These are phyloP conservation scores for Sphaerulina vaccinii DNA, from an alignment of 2,329 filamentous ascomycete genomes.

Conservation along the genomic window DNA sequence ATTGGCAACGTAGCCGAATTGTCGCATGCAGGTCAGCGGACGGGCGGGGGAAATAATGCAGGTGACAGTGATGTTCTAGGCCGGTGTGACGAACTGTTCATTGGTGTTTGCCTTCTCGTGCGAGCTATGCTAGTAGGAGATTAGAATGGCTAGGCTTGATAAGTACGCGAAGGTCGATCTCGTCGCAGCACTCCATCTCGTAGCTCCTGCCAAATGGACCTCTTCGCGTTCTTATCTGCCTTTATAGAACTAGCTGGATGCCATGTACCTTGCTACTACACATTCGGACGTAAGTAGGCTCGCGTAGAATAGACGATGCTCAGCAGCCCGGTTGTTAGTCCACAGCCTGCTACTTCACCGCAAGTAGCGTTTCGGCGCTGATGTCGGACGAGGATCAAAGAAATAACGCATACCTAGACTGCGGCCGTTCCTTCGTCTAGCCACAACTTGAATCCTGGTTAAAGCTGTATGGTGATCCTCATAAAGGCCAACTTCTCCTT, in stretches of 20 bases:
- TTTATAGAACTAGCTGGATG: neutral
- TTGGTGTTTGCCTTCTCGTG: neutral
- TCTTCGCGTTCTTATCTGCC: neutral
- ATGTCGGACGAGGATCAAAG: neutral
- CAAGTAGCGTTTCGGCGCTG: neutral
- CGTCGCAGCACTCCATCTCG: neutral
- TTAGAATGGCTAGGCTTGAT: neutral
- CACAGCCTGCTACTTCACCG: neutral
- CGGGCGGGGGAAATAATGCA: neutral
- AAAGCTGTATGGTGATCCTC: neutral
- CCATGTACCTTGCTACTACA: neutral
- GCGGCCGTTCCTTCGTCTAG: neutral
- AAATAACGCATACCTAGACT: neutral
- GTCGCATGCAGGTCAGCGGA: neutral
- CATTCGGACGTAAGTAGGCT: neutral
- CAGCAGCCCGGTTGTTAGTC: neutral
- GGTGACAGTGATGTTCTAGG: neutral
- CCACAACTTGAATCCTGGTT: neutral
- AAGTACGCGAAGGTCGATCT: neutral
- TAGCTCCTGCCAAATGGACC: neutral
- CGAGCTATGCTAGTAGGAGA: neutral
- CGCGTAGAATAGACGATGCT: neutral
- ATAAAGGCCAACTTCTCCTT: neutral
- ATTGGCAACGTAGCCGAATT: neutral
- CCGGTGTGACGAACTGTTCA: neutral